These are phyloP conservation scores for Collybiopsis confluens DNA, from an alignment of 768 basidiomycete genomes.

Conservation along the genomic window DNA sequence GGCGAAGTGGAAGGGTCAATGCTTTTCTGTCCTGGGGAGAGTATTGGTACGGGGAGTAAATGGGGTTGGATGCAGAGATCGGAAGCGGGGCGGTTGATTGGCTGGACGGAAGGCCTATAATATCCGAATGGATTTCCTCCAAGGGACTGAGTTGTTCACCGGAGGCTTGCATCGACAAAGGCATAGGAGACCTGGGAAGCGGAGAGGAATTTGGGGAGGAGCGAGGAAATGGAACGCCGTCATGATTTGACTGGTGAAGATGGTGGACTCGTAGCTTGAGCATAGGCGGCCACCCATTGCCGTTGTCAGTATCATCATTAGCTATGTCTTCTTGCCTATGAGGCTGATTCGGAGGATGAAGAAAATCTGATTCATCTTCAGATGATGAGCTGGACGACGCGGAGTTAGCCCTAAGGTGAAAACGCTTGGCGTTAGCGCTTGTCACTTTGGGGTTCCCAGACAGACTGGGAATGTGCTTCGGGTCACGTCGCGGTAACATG, in stretches of 20 bases:
- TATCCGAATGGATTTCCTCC: slow-evolving; percentile 2
- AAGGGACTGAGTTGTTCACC: slow-evolving; percentile 9
- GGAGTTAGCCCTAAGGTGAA: slow-evolving; percentile 26
- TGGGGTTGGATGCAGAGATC: slow-evolving; percentile 10
- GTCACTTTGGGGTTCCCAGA: slow-evolving; percentile 9
- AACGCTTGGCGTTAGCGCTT: slow-evolving; percentile 15
- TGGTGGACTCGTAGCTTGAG: slow-evolving; percentile 16
- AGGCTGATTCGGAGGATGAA: neutral
- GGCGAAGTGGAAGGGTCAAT: slow-evolving; percentile 11
- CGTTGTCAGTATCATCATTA: slow-evolving; percentile 19
- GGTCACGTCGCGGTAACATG: slow-evolving; percentile 37
- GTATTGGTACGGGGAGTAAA: slow-evolving; percentile 41
- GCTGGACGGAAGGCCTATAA: slow-evolving; percentile 15
- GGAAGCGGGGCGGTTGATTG: slow-evolving; percentile 7
- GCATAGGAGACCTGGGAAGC: slow-evolving; percentile 9
- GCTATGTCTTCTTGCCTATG: too few species aligned
- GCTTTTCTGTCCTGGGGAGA: slow-evolving; percentile 22
- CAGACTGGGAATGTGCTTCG: slow-evolving; percentile 17
- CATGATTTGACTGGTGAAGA: neutral
- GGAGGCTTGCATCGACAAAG: neutral
- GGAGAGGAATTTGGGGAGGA: slow-evolving; percentile 6
- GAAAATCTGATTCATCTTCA: slow-evolving; percentile 21
- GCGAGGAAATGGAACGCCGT: slow-evolving; percentile 17
- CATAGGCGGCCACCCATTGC: slow-evolving; percentile 13
- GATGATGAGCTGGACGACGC: slow-evolving; percentile 15